These are phyloP conservation scores for Noccaea caerulescens DNA, from an alignment of 345 rosid species.

Conservation along the genomic window DNA sequence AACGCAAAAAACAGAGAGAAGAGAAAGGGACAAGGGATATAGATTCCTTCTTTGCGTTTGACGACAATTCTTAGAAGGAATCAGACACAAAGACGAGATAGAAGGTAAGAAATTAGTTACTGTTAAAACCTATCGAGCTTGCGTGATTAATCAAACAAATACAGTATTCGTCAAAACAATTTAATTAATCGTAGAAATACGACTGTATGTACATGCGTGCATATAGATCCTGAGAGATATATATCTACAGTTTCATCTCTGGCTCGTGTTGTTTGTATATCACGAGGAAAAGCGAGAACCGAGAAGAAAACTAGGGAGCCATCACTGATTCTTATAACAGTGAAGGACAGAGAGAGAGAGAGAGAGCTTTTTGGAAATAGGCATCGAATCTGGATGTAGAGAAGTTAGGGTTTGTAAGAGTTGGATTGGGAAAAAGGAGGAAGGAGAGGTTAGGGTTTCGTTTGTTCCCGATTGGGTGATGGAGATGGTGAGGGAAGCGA, in stretches of 20 bases:
- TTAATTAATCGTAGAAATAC: conserved; percentile 14
- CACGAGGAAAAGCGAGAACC: conserved; percentile 35
- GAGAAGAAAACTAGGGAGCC: conserved; percentile 27
- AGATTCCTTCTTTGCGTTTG: conserved; percentile 12
- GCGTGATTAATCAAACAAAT: conserved; percentile 17
- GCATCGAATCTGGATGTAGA: conserved; percentile 36
- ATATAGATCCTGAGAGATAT: conserved; percentile 43
- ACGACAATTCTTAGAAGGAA: not conserved
- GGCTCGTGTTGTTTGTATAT: conserved; percentile 43
- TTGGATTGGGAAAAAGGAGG: conserved; percentile 46
- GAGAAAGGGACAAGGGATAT: not conserved
- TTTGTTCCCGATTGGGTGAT: conserved; percentile 17
- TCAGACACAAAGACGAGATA: not conserved
- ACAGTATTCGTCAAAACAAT: conserved; percentile 17
- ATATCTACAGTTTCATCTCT: conserved; percentile 43
- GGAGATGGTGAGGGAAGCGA: conserved; percentile 43
- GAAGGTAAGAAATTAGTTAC: conserved; percentile 18
- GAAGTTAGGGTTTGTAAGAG: conserved; percentile 36
- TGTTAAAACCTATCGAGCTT: conserved; percentile 14
- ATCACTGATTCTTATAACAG: conserved; percentile 40
- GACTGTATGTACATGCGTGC: conserved; percentile 22
- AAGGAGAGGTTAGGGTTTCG: conserved; percentile 42
- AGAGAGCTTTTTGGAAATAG: conserved; percentile 4
- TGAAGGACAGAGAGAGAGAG: conserved; percentile 28
- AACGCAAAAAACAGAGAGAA: not conserved